Conservation (phyloP, 1,284 basidiomycete genomes). For the Ceratobasidium sp. region DNA sequence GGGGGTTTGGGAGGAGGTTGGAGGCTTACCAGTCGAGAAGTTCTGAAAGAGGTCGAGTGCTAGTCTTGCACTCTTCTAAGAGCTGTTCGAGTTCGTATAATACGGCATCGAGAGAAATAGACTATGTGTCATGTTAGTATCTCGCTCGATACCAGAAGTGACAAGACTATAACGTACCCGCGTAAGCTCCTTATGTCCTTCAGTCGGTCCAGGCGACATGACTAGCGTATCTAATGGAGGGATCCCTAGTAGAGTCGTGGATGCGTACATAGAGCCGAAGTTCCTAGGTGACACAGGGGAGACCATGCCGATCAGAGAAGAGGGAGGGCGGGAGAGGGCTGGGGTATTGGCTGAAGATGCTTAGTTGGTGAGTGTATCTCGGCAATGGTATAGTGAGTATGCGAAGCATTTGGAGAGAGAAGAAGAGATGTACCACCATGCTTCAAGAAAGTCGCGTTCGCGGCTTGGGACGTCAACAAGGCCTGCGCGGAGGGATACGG, state of each 20-base stretch:
- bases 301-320: constrained; percentile 27
- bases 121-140: not conserved
- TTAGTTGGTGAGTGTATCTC: constrained; percentile 39
- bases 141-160: not conserved
- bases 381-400: not conserved
- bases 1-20: not conserved
- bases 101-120: constrained; percentile 22
- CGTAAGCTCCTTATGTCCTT: constrained; percentile 29
- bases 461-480: constrained; percentile 16
- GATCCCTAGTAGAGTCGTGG: not conserved
- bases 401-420: not conserved
- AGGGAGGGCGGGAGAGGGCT: constrained; percentile 39
- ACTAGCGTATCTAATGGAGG: constrained; percentile 3
- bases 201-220: constrained; percentile 30
- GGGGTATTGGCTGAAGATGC: constrained; percentile 27
- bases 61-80: constrained; percentile 9
- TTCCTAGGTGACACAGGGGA: not conserved
- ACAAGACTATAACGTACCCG: not conserved
- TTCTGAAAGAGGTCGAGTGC: not conserved
- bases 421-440: constrained; percentile 28
- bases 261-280: not conserved
- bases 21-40: constrained; percentile 6
- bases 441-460: constrained; percentile 37
- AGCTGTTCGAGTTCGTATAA: constrained; percentile 34
- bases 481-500: constrained; percentile 24